A percentile compares a stretch with the other conserved stretches of the same genome.
phyloP scores from a whole-genome alignment of 1,284 basidiomycete species.

The Neonothopanus nambi region DNA sequence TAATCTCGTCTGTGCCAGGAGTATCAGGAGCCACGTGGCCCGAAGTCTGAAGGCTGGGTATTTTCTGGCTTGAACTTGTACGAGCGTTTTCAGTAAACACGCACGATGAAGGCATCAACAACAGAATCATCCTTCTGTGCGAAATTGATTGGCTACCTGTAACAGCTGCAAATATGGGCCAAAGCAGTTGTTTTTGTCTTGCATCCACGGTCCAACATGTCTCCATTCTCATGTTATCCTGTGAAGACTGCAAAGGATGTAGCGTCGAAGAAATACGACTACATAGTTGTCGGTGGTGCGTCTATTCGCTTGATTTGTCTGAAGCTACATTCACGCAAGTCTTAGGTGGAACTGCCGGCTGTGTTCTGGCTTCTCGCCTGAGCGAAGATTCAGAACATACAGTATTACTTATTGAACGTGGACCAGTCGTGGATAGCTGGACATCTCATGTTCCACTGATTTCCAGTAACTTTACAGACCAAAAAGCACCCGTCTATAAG shows the following conservation, averaged over 20 bases:
- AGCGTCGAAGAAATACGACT: slow-evolving; percentile 22
- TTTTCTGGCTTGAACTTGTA: no score
- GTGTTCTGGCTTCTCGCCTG: no score
- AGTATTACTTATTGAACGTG: slow-evolving; percentile 36
- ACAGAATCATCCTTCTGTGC: no score
- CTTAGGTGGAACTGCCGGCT: slow-evolving; percentile 34
- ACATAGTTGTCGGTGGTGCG: slow-evolving; percentile 30
- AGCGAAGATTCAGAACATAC: slow-evolving; percentile 28
- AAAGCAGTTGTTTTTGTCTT: no score
- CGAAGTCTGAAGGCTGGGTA: no score
- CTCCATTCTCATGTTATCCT: not conserved
- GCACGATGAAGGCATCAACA: no score
- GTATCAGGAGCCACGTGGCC: no score
- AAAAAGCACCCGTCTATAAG: slow-evolving; percentile 22
- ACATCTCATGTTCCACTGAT: slow-evolving; percentile 29
- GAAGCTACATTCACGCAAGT: not conserved
- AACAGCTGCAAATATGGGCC: no score
- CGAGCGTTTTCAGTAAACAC: no score
- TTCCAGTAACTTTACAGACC: slow-evolving; percentile 25
- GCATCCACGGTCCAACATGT: no score
- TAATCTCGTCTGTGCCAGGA: no score
- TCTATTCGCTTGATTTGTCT: not conserved
- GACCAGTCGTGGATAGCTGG: slow-evolving; percentile 23
- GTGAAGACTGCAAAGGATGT: not conserved
- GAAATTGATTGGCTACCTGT: no score